A percentile compares a stretch with the other conserved stretches of the same genome.
phyloP scores from a whole-genome alignment of 257 asterid genomes.

The Solanum habrochaites region DNA sequence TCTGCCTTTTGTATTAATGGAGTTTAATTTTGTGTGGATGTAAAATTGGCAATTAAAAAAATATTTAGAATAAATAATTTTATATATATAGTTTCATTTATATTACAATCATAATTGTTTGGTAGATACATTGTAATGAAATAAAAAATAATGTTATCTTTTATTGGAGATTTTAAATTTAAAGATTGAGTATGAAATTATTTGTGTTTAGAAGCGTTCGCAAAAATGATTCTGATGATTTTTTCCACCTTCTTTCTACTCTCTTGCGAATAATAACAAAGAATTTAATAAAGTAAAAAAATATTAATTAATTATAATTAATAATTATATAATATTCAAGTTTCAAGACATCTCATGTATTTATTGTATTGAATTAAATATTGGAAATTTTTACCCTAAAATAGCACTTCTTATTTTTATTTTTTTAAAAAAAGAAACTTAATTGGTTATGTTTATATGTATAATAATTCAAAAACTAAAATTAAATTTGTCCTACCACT shows the following conservation, averaged over 20 bases:
- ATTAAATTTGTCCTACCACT: not conserved
- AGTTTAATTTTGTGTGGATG: not conserved
- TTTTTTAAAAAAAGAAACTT: not conserved
- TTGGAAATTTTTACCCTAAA: not conserved
- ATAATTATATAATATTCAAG: not conserved
- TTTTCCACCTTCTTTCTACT: not conserved
- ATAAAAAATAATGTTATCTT: not conserved
- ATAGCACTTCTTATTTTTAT: no score
- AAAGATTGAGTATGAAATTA: not conserved
- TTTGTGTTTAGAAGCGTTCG: fast-evolving
- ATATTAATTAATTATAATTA: not conserved
- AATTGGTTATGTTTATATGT: not conserved
- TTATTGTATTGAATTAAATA: fast-evolving
- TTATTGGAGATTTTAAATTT: not conserved
- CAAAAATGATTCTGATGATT: not conserved
- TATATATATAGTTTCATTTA: not conserved
- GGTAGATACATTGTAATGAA: not conserved
- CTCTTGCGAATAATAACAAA: not conserved
- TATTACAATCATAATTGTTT: not conserved
- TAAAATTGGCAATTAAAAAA: not conserved
- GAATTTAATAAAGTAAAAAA: fast-evolving
- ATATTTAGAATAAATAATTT: not conserved
- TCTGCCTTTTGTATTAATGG: not conserved
- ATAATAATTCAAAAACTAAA: not conserved
- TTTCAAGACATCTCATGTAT: not conserved